A percentile compares a stretch with the other conserved stretches of the same genome.
These are phyloP conservation scores for Vaccinium macrocarpon DNA, from an alignment of 148 eudicot species.

Conservation along the genomic window DNA sequence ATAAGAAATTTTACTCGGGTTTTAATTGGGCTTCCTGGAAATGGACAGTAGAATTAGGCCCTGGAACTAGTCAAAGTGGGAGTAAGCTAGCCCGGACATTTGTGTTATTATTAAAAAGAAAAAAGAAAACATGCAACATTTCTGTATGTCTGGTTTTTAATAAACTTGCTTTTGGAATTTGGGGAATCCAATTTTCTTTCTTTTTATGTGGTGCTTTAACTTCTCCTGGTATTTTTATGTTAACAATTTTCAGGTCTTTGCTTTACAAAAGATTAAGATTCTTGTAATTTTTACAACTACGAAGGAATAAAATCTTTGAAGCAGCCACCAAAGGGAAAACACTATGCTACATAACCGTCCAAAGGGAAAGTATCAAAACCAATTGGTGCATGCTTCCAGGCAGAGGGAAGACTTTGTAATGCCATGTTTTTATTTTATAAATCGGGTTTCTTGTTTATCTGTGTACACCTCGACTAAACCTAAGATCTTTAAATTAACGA, in stretches of 20 bases:
- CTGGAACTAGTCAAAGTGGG: too few relatives aligned
- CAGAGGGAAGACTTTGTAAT: not conserved
- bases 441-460: not conserved
- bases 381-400: not conserved
- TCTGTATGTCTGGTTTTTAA: not conserved
- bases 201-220: not conserved
- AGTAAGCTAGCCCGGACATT: too few relatives aligned
- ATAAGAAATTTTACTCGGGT: too few relatives aligned
- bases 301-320: conserved; percentile 13
- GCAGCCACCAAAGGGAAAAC: not conserved
- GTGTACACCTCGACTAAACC: not conserved
- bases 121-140: not conserved
- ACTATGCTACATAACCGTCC: not conserved
- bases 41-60: too few relatives aligned
- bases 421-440: not conserved
- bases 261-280: conserved; percentile 11
- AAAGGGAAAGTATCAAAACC: not conserved
- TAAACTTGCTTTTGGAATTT: not conserved
- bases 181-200: conserved; percentile 13
- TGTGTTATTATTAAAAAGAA: too few relatives aligned
- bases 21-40: too few relatives aligned
- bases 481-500: not conserved
- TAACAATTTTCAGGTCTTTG: not conserved
- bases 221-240: not conserved
- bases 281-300: not conserved